These are phyloP conservation scores for Castanea mollissima DNA, from an alignment of 306 rosid genomes.

Conservation along the genomic window DNA sequence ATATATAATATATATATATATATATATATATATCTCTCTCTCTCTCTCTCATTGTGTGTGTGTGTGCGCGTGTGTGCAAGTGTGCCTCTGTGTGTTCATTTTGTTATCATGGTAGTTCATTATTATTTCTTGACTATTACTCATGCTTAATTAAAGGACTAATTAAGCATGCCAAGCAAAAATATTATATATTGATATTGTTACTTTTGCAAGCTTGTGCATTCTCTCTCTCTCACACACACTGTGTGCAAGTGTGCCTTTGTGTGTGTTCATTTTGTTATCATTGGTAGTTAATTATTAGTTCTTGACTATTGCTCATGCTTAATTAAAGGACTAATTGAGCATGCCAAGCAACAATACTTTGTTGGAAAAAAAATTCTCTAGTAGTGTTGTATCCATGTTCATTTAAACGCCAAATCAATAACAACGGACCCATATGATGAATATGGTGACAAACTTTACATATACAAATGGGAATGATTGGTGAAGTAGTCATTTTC, in stretches of 20 bases:
- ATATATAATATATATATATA: no score
- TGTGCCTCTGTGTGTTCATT: no score
- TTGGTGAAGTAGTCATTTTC: constrained; percentile 11
- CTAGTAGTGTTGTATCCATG: no score
- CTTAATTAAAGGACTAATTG: background rate
- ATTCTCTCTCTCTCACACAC: no score
- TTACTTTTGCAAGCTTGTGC: no score
- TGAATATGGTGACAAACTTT: background rate
- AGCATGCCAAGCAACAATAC: background rate
- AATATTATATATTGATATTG: no score
- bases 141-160: background rate
- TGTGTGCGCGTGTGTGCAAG: no score
- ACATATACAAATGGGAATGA: background rate
- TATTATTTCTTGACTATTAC: background rate
- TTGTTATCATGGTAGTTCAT: background rate
- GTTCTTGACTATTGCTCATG: background rate
- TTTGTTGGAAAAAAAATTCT: background rate
- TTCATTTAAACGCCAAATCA: background rate
- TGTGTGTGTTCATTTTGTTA: no score
- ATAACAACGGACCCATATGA: background rate
- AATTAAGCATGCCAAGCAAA: background rate
- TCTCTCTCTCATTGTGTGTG: no score
- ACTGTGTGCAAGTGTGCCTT: no score
- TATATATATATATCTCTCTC: no score
- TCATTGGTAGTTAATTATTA: background rate